phyloP scores from a whole-genome alignment of 1,139 yeast species.

The Saccharomyces hybrid region DNA sequence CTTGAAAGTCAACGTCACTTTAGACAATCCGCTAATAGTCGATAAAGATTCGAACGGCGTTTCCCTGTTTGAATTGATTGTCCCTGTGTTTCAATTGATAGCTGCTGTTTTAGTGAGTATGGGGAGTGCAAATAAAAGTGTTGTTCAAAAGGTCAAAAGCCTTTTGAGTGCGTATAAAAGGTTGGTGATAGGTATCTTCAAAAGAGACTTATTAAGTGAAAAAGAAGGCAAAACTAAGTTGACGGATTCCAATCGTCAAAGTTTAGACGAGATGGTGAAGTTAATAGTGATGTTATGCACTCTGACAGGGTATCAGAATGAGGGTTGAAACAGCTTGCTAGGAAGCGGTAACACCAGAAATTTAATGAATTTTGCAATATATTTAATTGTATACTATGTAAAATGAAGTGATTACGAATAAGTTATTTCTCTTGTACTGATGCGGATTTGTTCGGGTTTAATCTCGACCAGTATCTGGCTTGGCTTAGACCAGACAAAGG shows the following conservation, averaged over 20 bases:
- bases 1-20: conserved; percentile 39
- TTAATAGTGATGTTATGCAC: conserved; percentile 52
- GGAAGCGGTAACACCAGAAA: background rate
- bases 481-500: background rate
- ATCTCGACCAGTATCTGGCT: background rate
- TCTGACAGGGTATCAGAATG: conserved; percentile 39
- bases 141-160: conserved; percentile 47
- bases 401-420: background rate
- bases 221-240: conserved; percentile 20
- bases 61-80: conserved; percentile 59
- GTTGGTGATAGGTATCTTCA: conserved; percentile 59
- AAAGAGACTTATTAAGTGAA: conserved; percentile 47
- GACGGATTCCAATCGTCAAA: conserved; percentile 25
- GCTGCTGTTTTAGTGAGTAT: conserved; percentile 62
- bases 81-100: conserved; percentile 73
- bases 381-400: background rate
- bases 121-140: conserved; percentile 69
- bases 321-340: conserved; percentile 6
- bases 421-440: background rate
- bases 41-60: conserved; percentile 31
- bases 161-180: conserved; percentile 49
- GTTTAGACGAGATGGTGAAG: conserved; percentile 46
- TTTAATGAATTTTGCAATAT: background rate
- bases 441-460: too few species aligned
- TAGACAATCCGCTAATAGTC: conserved; percentile 46